Conservation (phyloP, 805 yeast species). For the Nakazawaea populi region DNA sequence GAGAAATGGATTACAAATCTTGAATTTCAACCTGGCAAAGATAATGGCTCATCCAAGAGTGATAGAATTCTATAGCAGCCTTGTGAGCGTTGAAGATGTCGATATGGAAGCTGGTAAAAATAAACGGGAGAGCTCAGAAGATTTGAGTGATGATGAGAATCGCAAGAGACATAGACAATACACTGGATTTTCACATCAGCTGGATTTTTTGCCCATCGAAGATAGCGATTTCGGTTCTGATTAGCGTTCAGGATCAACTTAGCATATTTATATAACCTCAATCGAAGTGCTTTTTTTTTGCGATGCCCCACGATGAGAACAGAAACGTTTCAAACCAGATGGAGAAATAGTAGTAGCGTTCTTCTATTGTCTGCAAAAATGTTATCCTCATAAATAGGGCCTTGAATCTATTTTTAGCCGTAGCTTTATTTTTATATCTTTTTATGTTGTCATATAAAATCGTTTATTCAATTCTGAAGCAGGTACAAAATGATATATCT, state of each 20-base stretch:
- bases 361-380: too few relatives aligned
- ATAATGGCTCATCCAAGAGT: slow-evolving; percentile 73
- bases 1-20: slow-evolving; percentile 76
- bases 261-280: too few relatives aligned
- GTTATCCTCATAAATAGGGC: too few relatives aligned
- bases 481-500: too few relatives aligned
- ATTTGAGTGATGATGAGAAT: slow-evolving; percentile 6
- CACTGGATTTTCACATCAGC: not conserved
- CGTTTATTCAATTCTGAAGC: too few relatives aligned
- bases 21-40: slow-evolving; percentile 58
- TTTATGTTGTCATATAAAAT: too few relatives aligned
- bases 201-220: not conserved
- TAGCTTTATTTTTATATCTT: too few relatives aligned
- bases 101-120: slow-evolving; percentile 19
- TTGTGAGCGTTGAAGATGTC: slow-evolving; percentile 32
- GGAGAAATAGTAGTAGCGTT: too few relatives aligned
- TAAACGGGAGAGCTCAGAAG: slow-evolving; percentile 13
- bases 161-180: not conserved
- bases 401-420: too few relatives aligned
- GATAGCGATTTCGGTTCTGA: not conserved
- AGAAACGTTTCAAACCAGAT: too few relatives aligned
- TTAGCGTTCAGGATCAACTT: not conserved
- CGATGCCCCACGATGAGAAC: too few relatives aligned
- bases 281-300: too few relatives aligned
- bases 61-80: slow-evolving; percentile 53